phyloP scores from a whole-genome alignment of 495 filamentous ascomycete genomes.

The Neurospora sp. region DNA sequence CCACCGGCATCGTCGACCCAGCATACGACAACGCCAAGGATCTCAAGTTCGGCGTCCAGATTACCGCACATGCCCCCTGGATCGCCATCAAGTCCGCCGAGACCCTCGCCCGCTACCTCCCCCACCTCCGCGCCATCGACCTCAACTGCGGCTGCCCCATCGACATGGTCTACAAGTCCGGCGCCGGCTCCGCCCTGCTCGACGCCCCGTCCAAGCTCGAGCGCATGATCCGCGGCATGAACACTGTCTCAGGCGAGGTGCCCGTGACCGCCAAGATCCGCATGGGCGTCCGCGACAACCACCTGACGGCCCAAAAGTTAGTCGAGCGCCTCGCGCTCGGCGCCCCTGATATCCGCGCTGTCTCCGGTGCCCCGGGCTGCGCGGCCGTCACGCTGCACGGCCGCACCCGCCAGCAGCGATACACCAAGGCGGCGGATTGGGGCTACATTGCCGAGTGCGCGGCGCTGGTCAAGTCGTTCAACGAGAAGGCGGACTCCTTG shows the following conservation, averaged over 20 bases:
- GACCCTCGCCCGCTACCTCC: conserved; percentile 60
- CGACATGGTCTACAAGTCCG: conserved; percentile 76
- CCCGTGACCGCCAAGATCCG: conserved; percentile 92
- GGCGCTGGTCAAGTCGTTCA: conserved; percentile 68
- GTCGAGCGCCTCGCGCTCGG: conserved; percentile 76
- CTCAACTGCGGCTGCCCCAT: conserved; percentile 97
- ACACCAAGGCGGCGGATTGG: conserved; percentile 86
- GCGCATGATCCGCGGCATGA: conserved; percentile 92
- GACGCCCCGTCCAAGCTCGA: conserved; percentile 75
- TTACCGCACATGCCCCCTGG: conserved; percentile 83
- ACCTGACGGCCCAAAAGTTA: conserved; percentile 69
- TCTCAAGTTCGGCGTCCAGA: conserved; percentile 81
- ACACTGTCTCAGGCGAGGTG: conserved; percentile 72
- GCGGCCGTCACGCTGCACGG: conserved; percentile 93
- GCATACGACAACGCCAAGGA: conserved; percentile 76
- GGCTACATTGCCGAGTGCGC: conserved; percentile 83
- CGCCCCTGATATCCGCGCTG: conserved; percentile 51
- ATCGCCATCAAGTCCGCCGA: conserved; percentile 80
- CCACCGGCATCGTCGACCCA: conserved; percentile 40
- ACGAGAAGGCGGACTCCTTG: conserved; percentile 47
- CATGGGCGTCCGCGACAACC: conserved; percentile 74
- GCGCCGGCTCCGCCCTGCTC: conserved; percentile 88
- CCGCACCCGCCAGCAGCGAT: conserved; percentile 85
- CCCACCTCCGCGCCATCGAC: conserved; percentile 78
- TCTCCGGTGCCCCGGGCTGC: conserved; percentile 61